These are phyloP conservation scores for Diaporthe australafricana DNA, from an alignment of 2,329 filamentous ascomycete genomes.

Conservation along the genomic window DNA sequence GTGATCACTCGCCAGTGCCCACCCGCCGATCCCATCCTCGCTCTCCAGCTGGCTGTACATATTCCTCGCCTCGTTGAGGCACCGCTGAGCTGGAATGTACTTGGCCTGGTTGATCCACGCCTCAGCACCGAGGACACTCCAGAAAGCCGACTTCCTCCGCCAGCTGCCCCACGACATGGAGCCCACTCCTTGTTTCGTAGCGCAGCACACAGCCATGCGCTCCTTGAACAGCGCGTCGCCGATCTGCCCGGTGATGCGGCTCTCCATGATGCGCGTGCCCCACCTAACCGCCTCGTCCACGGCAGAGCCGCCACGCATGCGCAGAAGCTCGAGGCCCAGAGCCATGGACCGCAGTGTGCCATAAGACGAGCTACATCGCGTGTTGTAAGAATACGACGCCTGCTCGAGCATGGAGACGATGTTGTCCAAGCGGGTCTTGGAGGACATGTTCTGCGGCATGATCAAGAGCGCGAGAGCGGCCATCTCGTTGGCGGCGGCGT, in stretches of 20 bases:
- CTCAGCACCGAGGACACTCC: constrained; percentile 86
- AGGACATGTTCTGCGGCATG: constrained; percentile 76
- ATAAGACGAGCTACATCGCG: constrained; percentile 82
- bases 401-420: constrained; percentile 91
- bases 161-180: constrained; percentile 77
- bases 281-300: constrained; percentile 90
- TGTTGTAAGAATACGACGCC: constrained; percentile 91
- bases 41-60: constrained; percentile 64
- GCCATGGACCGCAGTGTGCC: constrained; percentile 83
- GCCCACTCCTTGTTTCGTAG: constrained; percentile 75
- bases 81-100: constrained; percentile 80
- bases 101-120: constrained; percentile 85
- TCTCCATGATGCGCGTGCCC: constrained; percentile 84
- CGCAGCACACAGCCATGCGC: constrained; percentile 86
- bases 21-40: constrained; percentile 64
- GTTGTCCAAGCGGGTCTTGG: constrained; percentile 82
- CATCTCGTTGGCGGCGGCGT: constrained; percentile 96
- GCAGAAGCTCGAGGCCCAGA: constrained; percentile 82
- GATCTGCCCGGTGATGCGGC: constrained; percentile 77
- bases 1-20: constrained; percentile 62
- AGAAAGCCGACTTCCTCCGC: constrained; percentile 87
- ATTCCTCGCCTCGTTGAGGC: constrained; percentile 75
- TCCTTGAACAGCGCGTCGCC: constrained; percentile 89
- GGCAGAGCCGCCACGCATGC: constrained; percentile 81
- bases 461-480: constrained; percentile 86